Percentiles rank a stretch among this genome's conserved stretches.
Evolutionary conservation across 148 eudicot genomes (phyloP).

Genomic region (Gaultheria prostrata): DNA sequence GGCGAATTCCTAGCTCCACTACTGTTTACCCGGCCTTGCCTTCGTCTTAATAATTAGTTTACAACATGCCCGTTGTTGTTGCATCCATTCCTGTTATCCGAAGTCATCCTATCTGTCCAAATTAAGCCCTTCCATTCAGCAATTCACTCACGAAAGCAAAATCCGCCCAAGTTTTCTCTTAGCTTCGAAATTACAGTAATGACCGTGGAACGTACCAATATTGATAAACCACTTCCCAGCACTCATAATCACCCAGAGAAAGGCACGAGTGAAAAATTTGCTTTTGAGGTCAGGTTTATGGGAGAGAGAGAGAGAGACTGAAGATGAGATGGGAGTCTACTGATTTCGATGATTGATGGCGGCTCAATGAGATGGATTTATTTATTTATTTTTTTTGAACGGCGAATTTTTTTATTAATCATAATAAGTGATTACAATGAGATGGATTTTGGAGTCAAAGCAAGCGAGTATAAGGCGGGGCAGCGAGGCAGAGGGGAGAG

Average conservation of each 20-base stretch:
- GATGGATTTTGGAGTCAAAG: no score
- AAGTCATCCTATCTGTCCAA: constrained; percentile 51
- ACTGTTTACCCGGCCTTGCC: no score
- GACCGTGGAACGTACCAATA: background rate
- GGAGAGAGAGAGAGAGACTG: background rate
- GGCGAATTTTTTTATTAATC: no score
- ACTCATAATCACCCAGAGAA: background rate
- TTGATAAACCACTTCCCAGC: constrained; percentile 15
- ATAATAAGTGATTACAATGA: no score
- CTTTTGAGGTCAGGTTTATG: background rate
- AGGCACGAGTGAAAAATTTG: background rate
- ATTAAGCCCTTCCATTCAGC: constrained; percentile 40
- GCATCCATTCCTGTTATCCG: constrained; percentile 57
- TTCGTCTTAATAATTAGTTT: no score
- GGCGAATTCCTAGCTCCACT: no score
- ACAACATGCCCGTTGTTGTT: no score
- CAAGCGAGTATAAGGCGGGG: no score
- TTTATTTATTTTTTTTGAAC: no score
- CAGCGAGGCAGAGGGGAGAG: no score
- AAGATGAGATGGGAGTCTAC: constrained; percentile 11
- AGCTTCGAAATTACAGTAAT: constrained; percentile 4
- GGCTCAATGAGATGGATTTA: constrained; percentile 18
- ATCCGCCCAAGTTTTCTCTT: background rate
- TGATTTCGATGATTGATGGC: constrained; percentile 10
- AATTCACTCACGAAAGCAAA: constrained; percentile 6